phyloP scores from a whole-genome alignment of 495 filamentous ascomycete species.

The Penicillium egyptiacum region DNA sequence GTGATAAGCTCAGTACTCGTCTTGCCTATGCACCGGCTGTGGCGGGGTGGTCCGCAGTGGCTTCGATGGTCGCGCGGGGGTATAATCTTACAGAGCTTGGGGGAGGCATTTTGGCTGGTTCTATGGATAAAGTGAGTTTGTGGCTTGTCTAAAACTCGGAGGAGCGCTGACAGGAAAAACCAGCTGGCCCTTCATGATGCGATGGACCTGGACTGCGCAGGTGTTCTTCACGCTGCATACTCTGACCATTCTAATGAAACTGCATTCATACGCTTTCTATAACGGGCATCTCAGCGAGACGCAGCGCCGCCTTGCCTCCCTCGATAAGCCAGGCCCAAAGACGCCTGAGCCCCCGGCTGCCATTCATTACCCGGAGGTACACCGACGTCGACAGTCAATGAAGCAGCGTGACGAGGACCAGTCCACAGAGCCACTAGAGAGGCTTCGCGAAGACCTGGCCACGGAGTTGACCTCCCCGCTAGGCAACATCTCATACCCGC shows the following conservation, averaged over 20 bases:
- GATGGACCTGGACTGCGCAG: slow-evolving; percentile 93
- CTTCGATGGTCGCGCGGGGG: slow-evolving; percentile 76
- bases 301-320: slow-evolving; percentile 69
- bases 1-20: slow-evolving; percentile 68
- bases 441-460: slow-evolving; percentile 83
- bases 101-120: slow-evolving; percentile 74
- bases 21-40: slow-evolving; percentile 73
- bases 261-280: slow-evolving; percentile 98
- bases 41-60: slow-evolving; percentile 51
- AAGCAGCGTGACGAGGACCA: slow-evolving; percentile 34
- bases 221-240: slow-evolving; percentile 93
- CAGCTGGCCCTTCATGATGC: slow-evolving; percentile 79
- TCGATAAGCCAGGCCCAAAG: slow-evolving; percentile 74
- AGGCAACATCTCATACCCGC: slow-evolving; percentile 85
- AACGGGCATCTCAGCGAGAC: slow-evolving; percentile 92
- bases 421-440: slow-evolving; percentile 52
- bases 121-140: slow-evolving; percentile 73
- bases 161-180: slow-evolving; percentile 22
- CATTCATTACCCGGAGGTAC: slow-evolving; percentile 73
- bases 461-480: slow-evolving; percentile 87
- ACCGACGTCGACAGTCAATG: slow-evolving; percentile 36
- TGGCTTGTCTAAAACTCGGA: not conserved
- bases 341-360: slow-evolving; percentile 58
- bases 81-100: slow-evolving; percentile 76
- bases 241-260: slow-evolving; percentile 92